Evolutionary conservation across 495 filamentous ascomycete species (phyloP), one percentile per base, ranked within the genome.

Genomic region (Penicillium angulare): DNA sequence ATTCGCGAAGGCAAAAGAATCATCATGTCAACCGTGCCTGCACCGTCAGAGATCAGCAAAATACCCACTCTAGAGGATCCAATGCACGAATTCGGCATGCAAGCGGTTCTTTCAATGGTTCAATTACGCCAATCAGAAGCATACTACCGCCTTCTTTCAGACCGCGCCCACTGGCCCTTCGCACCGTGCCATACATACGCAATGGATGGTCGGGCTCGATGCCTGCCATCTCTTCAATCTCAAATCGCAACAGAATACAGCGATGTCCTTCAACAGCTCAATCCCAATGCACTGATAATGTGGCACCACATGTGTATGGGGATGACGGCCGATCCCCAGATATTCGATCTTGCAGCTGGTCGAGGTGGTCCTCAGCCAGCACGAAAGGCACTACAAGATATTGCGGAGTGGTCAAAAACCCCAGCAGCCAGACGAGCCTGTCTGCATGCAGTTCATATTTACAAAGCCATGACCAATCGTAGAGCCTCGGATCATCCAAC

Each of bases 291-390:
- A 12, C 50, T 71, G 4, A 56, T 78, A 26, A 66, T 75, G 52
- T 80, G 77, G 77, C 77, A 80, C 47, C 68, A 75, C 36, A 75
- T 77, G 58, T 78, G 75, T 50, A 78, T 80, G 71, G 76, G 69
- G 55, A 65, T 80, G 10, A 73, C 73, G 0, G 72, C 75, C 7
- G 77, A 80, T 46, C 68, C 74, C 9, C 76, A 77, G 39, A 73
- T 75, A 24, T 80, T 80, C 52, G 74, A 79, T 21, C 51, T 75
- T 0, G 77, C 75, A 0, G 76, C 77, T 21, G 77, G 76, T 21
- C 72, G 75, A 27, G 59, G 70, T 3, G 77, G 76, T 3, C 67
- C 77, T 0, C 51, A 8, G 3, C 68, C 74, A 8, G 77, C 75
- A 10, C 66, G 64, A 7, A 72, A 75, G 29, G 76, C 77, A 2